These are phyloP conservation scores for Claviceps citrina DNA, from an alignment of 2,329 filamentous ascomycete species.

Conservation along the genomic window DNA sequence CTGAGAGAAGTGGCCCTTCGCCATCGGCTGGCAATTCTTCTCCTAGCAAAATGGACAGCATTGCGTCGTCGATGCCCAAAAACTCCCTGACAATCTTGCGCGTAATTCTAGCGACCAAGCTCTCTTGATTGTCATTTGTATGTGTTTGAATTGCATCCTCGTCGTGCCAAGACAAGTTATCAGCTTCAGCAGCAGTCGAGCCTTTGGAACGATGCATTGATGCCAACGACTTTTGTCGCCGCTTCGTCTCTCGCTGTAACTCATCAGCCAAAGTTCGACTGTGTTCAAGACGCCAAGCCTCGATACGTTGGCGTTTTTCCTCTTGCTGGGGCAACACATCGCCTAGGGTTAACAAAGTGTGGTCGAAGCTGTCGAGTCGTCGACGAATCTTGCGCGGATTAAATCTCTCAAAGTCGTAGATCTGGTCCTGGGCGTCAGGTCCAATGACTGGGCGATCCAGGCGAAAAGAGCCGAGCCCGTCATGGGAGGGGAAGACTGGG, in stretches of 20 bases:
- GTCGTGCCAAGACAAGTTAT: constrained; percentile 37
- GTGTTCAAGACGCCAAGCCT: constrained; percentile 84
- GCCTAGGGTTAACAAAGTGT: constrained; percentile 35
- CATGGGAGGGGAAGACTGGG: constrained; percentile 75
- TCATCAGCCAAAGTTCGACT: constrained; percentile 73
- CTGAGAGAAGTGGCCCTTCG: constrained; percentile 31
- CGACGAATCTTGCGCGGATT: constrained; percentile 54
- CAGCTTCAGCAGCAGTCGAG: constrained; percentile 19
- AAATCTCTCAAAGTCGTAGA: constrained; percentile 79
- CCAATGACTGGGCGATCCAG: constrained; percentile 40
- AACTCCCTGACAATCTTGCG: constrained; percentile 75
- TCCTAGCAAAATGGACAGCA: constrained; percentile 76
- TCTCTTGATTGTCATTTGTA: constrained; percentile 39
- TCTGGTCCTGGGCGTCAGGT: constrained; percentile 56
- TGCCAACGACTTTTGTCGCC: constrained; percentile 47
- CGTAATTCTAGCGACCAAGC: constrained; percentile 68
- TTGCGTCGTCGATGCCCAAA: constrained; percentile 75
- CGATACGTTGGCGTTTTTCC: constrained; percentile 71
- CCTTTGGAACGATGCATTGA: constrained; percentile 21
- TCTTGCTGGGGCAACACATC: constrained; percentile 44
- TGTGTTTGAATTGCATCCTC: constrained; percentile 29
- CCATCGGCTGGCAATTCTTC: constrained; percentile 49
- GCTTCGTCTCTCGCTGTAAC: constrained; percentile 69
- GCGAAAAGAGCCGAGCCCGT: constrained; percentile 78
- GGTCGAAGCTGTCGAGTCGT: constrained; percentile 36